Evolutionary conservation across 2,329 filamentous ascomycete species (phyloP), one percentile per base, ranked within the genome.

Genomic region (Cercospora zeae-maydis): DNA sequence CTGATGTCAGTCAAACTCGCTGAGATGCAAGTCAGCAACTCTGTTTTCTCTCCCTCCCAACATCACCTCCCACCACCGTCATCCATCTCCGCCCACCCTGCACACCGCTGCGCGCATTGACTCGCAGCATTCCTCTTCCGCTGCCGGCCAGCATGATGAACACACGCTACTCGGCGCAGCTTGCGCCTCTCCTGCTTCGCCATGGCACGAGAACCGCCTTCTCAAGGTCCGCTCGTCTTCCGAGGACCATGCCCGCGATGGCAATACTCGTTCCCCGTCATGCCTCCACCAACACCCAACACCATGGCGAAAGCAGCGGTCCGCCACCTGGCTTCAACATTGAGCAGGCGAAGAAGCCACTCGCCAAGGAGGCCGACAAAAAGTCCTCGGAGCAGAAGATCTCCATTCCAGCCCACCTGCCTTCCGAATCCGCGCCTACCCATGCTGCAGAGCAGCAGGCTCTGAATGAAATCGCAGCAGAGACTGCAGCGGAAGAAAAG

Each of bases 281-380:
- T 36, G 80, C 84, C 66, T 79, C 84, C 30, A 88, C 86, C 52
- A 84, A 88, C 66, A 82, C 83, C 11, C 81, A 82, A 63, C 82
- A 83, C 57, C 60, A 63, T 57, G 58, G 54, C 56, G 68, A 71
- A 49, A 65, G 62, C 16, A 81, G 83, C 59, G 87, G 85, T 54
- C 93, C 92, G 49, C 93, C 93, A 62, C 93, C 92, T 13, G 93
- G 93, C 30, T 97, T 96, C 82, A 93, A 95, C 75, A 82, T 90
- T n/a, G 88, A 93, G 73, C 83, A 92, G 79, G 93, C 93, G 69
- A 93, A 92, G 84, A 93, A 92, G 75, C 90, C 92, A 11, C 80
- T 95, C 53, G 78, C 86, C 1, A 85, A 86, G 72, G 85, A 88
- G 60, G 74, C 79, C 63, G 72, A 68, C 69, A 76, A 73, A 56